phyloP scores from a whole-genome alignment of 805 yeast genomes.

The Candida namnaoensis region DNA sequence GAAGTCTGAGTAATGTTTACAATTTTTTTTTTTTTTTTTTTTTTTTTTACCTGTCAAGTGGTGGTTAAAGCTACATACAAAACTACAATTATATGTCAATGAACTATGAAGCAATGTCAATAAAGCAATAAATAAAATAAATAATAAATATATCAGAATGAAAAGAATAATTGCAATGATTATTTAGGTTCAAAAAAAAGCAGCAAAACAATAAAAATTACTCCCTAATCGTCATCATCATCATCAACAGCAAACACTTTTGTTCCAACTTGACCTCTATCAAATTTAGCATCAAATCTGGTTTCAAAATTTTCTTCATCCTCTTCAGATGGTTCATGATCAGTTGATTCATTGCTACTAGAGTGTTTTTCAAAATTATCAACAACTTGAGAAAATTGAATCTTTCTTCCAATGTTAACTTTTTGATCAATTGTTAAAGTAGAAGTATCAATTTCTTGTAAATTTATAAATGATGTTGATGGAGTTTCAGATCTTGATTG shows the following conservation, averaged over 20 bases:
- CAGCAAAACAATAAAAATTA: too few relatives aligned
- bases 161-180: too few relatives aligned
- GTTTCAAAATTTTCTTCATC: conserved; percentile 1
- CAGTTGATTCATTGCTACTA: not conserved
- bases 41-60: too few relatives aligned
- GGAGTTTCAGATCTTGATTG: conserved; percentile 21
- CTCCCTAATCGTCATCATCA: not conserved
- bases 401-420: not conserved
- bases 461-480: not conserved
- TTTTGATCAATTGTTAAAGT: not conserved
- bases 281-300: conserved; percentile 27
- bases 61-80: too few relatives aligned
- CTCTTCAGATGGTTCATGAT: not conserved
- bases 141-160: too few relatives aligned
- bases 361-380: conserved; percentile 12
- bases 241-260: conserved; percentile 14
- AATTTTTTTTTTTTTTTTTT: too few relatives aligned
- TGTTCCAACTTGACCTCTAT: conserved; percentile 30
- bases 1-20: too few relatives aligned
- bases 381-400: not conserved
- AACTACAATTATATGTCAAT: too few relatives aligned
- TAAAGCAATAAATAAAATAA: too few relatives aligned
- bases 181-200: too few relatives aligned
- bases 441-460: not conserved
- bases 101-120: too few relatives aligned